Evolutionary conservation across 768 basidiomycete genomes (phyloP), one percentile per base, ranked within the genome.

Genomic region (Suillus cothurnatus): DNA sequence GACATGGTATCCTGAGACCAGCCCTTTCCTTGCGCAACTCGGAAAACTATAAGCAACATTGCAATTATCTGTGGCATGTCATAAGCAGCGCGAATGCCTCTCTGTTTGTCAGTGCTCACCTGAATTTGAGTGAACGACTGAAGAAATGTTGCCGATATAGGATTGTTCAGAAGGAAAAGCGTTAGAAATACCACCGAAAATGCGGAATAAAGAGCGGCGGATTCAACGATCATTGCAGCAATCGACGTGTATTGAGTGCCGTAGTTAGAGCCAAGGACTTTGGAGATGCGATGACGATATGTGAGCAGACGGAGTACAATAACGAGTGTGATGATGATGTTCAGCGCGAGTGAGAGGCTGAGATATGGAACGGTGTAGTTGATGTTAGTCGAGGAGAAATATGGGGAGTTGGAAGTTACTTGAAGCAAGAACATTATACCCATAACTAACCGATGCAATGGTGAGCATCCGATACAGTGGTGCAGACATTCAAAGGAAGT

Each of bases 191-290:
- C 34, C 9, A 80, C 17, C 0, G 71, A 71, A 19, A 71, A 57
- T 5, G 67, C 19, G 6, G 75, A 70, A 55, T 78, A 79, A 3
- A 77, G 41, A 4, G 74, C 68, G 2, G 76, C 77, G 1, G 76
- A 77, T 67, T 81, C 80, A 55, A 81, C 53, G 34, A 78, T 50
- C 69, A 81, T 79, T 3, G 79, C 70, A 15, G 72, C 72, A 9
- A 79, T 61, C 2, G 71, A 74, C 4, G 75, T 71, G 61, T 81
- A 81, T 21, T 69, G 68, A 7, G 47, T 43, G 8, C 72, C 69
- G 31, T 73, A 61, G 32, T 49, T 63, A 17, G 59, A 34, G n/a
- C 77, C 77, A 2, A 81, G 50, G 1, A 61, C 61, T 1, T 43
- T n/a, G 2, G 57, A 21, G 1, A 65, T 36, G 8, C 41, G 60